Percentiles rank a stretch among this genome's conserved stretches.
Evolutionary conservation across 1,284 basidiomycete genomes (phyloP).

Genomic region (Ceratobasidium sp.): DNA sequence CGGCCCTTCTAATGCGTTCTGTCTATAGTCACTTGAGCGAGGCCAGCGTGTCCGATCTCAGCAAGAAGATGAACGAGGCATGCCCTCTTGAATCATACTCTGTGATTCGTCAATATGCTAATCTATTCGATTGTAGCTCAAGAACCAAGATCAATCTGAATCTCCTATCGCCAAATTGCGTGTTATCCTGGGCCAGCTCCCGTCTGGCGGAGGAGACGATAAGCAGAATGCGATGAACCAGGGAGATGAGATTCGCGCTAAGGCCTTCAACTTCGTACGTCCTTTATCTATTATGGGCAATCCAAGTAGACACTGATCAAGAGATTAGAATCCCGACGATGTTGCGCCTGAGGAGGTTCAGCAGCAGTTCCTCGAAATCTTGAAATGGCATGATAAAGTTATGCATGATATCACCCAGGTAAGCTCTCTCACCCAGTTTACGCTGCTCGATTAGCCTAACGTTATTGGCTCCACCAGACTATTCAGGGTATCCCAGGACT

Average conservation of each 20-base stretch:
- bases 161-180: slow-evolving; percentile 60
- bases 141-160: slow-evolving; percentile 52
- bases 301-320: slow-evolving; percentile 31
- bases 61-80: slow-evolving; percentile 70
- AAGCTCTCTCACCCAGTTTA: slow-evolving; percentile 23
- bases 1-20: not conserved
- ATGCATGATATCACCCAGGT: slow-evolving; percentile 61
- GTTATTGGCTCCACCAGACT: slow-evolving; percentile 54
- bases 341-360: slow-evolving; percentile 78
- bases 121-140: slow-evolving; percentile 50
- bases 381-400: slow-evolving; percentile 77
- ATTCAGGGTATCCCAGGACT: slow-evolving; percentile 78
- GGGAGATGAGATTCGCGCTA: slow-evolving; percentile 63
- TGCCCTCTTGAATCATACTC: slow-evolving; percentile 41
- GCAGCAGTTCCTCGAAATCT: slow-evolving; percentile 69
- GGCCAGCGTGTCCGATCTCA: slow-evolving; percentile 83
- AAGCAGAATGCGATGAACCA: slow-evolving; percentile 62
- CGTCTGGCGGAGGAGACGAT: slow-evolving; percentile 60
- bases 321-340: slow-evolving; percentile 56
- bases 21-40: slow-evolving; percentile 65
- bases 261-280: slow-evolving; percentile 66
- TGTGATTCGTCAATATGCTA: not conserved
- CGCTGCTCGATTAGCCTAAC: slow-evolving; percentile 4
- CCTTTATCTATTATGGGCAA: too few relatives aligned
- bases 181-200: slow-evolving; percentile 63